A percentile compares a stretch with the other conserved stretches of the same genome.
phyloP scores from a whole-genome alignment of 1,139 yeast species.

The Insectozyma bohioensis region DNA sequence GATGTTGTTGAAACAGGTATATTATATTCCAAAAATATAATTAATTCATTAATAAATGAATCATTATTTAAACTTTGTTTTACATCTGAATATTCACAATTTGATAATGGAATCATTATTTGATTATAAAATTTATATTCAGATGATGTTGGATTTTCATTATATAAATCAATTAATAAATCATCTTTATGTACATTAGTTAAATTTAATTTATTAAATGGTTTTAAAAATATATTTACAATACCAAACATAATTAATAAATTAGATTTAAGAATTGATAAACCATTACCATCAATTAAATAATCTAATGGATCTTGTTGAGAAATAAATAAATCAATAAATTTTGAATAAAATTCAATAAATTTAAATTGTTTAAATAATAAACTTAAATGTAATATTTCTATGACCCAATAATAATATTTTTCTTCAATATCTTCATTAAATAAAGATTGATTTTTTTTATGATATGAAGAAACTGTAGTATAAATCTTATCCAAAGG shows the following conservation, averaged over 20 bases:
- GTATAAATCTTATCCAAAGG: conserved; percentile 21
- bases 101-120: conserved; percentile 20
- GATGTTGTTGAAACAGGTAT: conserved; percentile 21
- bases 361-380: conserved; percentile 27
- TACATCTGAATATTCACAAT: conserved; percentile 17
- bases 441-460: conserved; percentile 21
- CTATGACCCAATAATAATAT: conserved; percentile 23
- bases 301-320: conserved; percentile 9
- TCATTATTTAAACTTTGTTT: conserved; percentile 13
- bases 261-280: conserved; percentile 19
- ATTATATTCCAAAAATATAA: conserved; percentile 21
- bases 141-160: conserved; percentile 15
- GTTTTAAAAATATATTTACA: conserved; percentile 26
- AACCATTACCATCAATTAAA: conserved; percentile 8
- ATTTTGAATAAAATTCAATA: conserved; percentile 24
- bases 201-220: conserved; percentile 29
- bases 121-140: conserved; percentile 19
- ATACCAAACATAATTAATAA: conserved; percentile 27
- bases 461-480: conserved; percentile 22
- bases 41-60: conserved; percentile 13
- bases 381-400: conserved; percentile 22
- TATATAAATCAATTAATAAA: conserved; percentile 20
- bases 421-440: conserved; percentile 17
- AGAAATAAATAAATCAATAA: conserved; percentile 17
- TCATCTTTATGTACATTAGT: conserved; percentile 20